Conservation (phyloP, 2,329 filamentous ascomycete species). For the Exophiala alcalophila region DNA sequence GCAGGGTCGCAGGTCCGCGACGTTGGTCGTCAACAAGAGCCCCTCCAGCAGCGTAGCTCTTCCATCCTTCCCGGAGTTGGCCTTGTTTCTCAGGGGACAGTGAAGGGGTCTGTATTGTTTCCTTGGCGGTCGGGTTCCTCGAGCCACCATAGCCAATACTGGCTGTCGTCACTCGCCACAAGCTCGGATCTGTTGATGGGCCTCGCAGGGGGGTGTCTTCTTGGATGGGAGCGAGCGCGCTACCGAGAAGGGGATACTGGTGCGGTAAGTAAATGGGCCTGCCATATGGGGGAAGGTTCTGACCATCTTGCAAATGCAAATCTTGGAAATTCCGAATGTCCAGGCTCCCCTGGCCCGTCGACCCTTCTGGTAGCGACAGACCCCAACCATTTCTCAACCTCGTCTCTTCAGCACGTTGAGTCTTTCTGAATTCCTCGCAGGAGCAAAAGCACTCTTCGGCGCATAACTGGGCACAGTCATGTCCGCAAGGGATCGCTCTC, state of each 20-base stretch:
- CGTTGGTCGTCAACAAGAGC: constrained; percentile 14
- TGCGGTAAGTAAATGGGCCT: constrained; percentile 23
- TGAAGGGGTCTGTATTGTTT: background rate
- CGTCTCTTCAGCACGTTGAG: constrained; percentile 6
- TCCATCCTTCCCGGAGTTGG: constrained; percentile 14
- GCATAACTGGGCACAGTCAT: constrained; percentile 23
- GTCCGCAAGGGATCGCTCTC: constrained; percentile 25
- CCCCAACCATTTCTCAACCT: background rate
- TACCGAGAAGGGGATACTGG: constrained; percentile 6
- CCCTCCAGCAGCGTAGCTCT: constrained; percentile 15
- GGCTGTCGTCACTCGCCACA: background rate
- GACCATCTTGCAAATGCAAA: constrained; percentile 15
- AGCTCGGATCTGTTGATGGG: background rate
- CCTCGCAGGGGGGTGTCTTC: background rate
- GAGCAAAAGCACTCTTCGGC: constrained; percentile 22
- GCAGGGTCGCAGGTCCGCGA: too few species aligned
- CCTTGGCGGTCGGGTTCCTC: constrained; percentile 1
- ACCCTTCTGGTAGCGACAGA: background rate
- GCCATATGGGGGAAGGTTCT: constrained; percentile 10
- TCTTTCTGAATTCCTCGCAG: constrained; percentile 19
- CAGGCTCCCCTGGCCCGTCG: background rate
- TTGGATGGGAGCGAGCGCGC: background rate
- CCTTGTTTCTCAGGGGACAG: constrained; percentile 11
- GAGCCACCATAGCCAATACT: background rate
- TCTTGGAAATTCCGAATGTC: constrained; percentile 2